Base-by-base conservation (phyloP, 1,284 basidiomycete species). In the Sporisorium reilianum region DNA sequence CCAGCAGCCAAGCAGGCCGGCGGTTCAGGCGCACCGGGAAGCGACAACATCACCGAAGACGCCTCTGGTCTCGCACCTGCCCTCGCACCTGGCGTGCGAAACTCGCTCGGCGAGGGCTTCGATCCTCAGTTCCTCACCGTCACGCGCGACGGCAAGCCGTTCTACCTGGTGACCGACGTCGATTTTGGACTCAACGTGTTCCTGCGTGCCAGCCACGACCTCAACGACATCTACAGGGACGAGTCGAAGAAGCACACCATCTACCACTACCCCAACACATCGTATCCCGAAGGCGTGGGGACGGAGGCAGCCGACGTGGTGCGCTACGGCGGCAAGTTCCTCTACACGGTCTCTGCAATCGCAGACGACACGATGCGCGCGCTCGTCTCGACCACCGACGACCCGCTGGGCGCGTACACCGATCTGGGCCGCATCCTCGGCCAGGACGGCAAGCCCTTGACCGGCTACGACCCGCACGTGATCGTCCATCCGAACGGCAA, bases 401-500 rank as follows among this genome's bases (percentile, higher is more conserved):
- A 70, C 28, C 55, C 58, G 0, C 26, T 70, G 14, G 72, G 72
- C 40, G 30, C 36, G 16, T 75, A 66, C 28, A 59, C 48, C 5
- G 62, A 70, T 22, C 44, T 69, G 11, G 72, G 72, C 8, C 46
- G 62, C 1, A 59, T 75, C 25, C 40, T 61, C 5, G 68, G 45
- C 7, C 32, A 63, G 32, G 55, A 66, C 40, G 67, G 72, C 12
- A 40, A 18, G 9, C 55, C 66, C 1, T 14, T 70, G 10, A 44
- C 30, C 16, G 72, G 72, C 40, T 75, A 65, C 42, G 72, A 75
- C 40, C 63, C 66, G 28, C 72, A 75, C 46, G 58, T 75, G 20
- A 64, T 70, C 40, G 54, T 66, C 3, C 72, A 75, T 34, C 72
- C 72, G 0, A 70, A 69, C 56, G 72, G 72, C 55, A 69, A 75